These are phyloP conservation scores for Chlorophyllum brunneum DNA, from an alignment of 768 basidiomycete species.

Conservation along the genomic window DNA sequence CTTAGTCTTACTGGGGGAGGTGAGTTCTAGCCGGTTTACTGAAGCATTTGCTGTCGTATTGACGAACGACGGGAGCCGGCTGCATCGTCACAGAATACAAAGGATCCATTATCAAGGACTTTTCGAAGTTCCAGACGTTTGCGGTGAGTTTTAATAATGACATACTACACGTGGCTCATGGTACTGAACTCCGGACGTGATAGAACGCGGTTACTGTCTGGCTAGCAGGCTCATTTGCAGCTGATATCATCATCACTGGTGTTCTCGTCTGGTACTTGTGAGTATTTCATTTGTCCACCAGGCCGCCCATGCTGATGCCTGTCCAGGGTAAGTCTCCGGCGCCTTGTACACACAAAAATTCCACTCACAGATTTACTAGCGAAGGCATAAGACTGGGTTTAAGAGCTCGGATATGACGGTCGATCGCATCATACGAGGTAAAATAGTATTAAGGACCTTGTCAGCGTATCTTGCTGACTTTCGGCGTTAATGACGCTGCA, in stretches of 20 bases:
- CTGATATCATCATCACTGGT: slow-evolving; percentile 38
- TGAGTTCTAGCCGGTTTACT: slow-evolving; percentile 12
- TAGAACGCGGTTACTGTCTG: slow-evolving; percentile 30
- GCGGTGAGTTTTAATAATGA: slow-evolving; percentile 17
- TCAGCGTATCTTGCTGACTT: neutral
- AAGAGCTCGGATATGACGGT: slow-evolving; percentile 35
- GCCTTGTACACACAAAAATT: neutral
- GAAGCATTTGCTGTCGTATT: neutral
- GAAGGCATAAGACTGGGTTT: slow-evolving; percentile 39
- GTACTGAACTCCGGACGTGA: neutral
- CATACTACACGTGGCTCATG: too few relatives aligned
- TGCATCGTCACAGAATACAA: slow-evolving; percentile 26
- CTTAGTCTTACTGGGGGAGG: slow-evolving; percentile 20
- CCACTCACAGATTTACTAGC: slow-evolving; percentile 27
- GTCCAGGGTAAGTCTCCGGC: slow-evolving; percentile 4
- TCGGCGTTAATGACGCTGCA: slow-evolving; percentile 29
- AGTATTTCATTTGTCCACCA: slow-evolving; percentile 1
- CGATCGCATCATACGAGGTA: slow-evolving; percentile 40
- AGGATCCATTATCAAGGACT: slow-evolving; percentile 19
- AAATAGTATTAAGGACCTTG: slow-evolving; percentile 10
- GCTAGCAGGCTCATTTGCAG: slow-evolving; percentile 33
- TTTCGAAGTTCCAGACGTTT: slow-evolving; percentile 25
- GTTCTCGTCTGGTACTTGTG: slow-evolving; percentile 43
- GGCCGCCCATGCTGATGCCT: neutral
- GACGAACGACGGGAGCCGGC: slow-evolving; percentile 14